A percentile compares a stretch with the other conserved stretches of the same genome.
Evolutionary conservation across 805 yeast species (phyloP).

Genomic region (Cyberlindnera euphorbiiphila): DNA sequence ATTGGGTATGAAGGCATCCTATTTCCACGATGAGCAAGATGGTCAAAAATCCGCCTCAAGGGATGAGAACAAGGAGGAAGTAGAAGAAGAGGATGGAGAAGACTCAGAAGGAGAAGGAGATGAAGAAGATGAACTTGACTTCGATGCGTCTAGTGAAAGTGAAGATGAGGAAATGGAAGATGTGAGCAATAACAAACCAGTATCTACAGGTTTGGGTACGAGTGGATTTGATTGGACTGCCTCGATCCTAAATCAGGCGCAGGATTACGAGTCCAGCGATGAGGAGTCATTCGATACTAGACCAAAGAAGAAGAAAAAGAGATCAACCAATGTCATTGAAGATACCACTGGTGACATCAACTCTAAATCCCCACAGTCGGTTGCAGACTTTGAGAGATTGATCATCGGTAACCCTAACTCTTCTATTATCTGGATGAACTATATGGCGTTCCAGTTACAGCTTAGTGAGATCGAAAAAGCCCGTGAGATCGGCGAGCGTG

Average conservation of each 20-base stretch:
- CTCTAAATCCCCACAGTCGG: constrained; percentile 87
- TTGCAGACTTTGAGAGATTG: constrained; percentile 85
- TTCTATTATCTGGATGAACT: constrained; percentile 94
- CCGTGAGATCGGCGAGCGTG: constrained; percentile 88
- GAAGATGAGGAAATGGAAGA: constrained; percentile 18
- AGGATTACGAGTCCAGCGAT: constrained; percentile 48
- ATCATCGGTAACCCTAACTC: constrained; percentile 91
- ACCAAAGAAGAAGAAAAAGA: constrained; percentile 46
- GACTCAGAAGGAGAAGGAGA: constrained; percentile 23
- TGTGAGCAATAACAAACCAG: constrained; percentile 27
- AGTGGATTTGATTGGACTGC: constrained; percentile 97
- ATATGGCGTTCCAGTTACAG: constrained; percentile 96
- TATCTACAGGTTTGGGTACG: constrained; percentile 51
- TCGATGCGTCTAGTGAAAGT: constrained; percentile 25
- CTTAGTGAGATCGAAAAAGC: constrained; percentile 93
- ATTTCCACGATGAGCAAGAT: constrained; percentile 45
- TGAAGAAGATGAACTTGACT: constrained; percentile 30
- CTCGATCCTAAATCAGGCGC: constrained; percentile 76
- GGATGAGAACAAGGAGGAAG: constrained; percentile 25
- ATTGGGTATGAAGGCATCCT: constrained; percentile 93
- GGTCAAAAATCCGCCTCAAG: constrained; percentile 13
- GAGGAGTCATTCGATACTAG: constrained; percentile 44
- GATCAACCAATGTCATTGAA: constrained; percentile 42
- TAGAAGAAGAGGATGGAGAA: constrained; percentile 28
- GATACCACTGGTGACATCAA: constrained; percentile 84